Conservation (phyloP, 805 yeast genomes). For the Ogataea thermomethanolica region DNA sequence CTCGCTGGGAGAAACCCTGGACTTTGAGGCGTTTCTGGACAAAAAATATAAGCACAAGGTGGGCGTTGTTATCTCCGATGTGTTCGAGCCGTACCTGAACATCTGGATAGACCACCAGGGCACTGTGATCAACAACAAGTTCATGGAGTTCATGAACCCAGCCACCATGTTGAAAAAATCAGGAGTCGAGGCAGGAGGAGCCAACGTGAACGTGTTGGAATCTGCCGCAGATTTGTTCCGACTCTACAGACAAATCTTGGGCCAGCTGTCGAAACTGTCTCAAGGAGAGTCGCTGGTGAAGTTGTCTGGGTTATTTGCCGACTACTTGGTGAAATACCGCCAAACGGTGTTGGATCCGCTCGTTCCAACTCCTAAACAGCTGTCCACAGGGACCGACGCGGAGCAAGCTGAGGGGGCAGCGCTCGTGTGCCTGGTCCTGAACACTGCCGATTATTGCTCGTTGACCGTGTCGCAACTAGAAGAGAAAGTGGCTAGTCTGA, state of each 20-base stretch:
- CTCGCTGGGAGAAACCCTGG: conserved; percentile 72
- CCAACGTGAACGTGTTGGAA: conserved; percentile 58
- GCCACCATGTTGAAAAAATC: conserved; percentile 46
- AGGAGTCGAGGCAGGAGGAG: conserved; percentile 30
- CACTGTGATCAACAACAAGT: conserved; percentile 52
- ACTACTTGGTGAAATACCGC: conserved; percentile 60
- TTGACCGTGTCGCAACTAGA: conserved; percentile 75
- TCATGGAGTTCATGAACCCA: conserved; percentile 60
- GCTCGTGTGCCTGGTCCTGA: conserved; percentile 67
- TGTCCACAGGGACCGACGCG: conserved; percentile 31
- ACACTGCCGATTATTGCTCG: conserved; percentile 88
- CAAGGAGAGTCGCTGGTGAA: conserved; percentile 48
- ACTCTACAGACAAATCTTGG: conserved; percentile 64
- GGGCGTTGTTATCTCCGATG: conserved; percentile 49
- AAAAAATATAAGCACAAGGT: conserved; percentile 52
- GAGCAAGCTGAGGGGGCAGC: conserved; percentile 57
- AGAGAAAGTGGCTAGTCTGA: conserved; percentile 47
- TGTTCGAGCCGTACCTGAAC: conserved; percentile 81
- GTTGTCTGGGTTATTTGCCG: conserved; percentile 56
- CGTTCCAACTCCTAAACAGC: conserved; percentile 38
- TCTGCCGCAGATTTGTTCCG: conserved; percentile 87
- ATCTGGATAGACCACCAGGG: conserved; percentile 90
- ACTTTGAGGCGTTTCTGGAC: conserved; percentile 74
- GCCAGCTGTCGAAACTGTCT: conserved; percentile 64
- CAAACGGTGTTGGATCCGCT: conserved; percentile 47